Base-by-base conservation (phyloP, 2,329 filamentous ascomycete species). In the Podosphaera xanthii region DNA sequence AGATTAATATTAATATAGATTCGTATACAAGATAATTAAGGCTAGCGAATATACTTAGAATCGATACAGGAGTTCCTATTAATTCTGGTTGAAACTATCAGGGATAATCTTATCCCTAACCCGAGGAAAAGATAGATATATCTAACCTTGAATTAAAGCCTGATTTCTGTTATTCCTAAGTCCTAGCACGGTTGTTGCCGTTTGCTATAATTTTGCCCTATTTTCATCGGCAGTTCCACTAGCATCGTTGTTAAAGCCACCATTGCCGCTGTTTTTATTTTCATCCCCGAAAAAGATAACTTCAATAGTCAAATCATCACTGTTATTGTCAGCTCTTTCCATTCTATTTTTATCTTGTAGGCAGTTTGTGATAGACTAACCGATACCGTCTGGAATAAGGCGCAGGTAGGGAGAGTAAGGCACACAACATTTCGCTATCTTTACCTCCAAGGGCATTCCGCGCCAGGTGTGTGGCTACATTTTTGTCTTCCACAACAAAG, bases 281-380 rank as follows among this genome's bases (percentile, higher is more conserved):
- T 84, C 81, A 65, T 94, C 81, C 61, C 92, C 92, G 67, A 98
- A 98, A 77, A 98, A 98, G 68, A 98, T 94, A 62, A 98, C 92
- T 71, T 98, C 88, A 14, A 98, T 91, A 0, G 92, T 98, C 63
- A 98, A 74, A 69, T 98, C 92, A 69, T 98, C 92, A 65, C 88
- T 91, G 34, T 8, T 34, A 10, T 2, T 44, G 38, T 57, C 35
- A 55, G 22, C 22, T 3, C 2, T 54, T 3, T 36, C n/a, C 31
- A n/a, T 5, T 31, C 22, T 22, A 34, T 61, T 64, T 58, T 58
- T 8, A 31, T 6, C 35, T 14, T 57, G 48, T 52, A 34, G 60
- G 33, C 33, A 5, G 35, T 42, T 8, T n/a, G 8, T 10, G 22
- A 30, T n/a, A 35, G 59, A 70, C 76, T 68, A 76, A 90, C 87